Evolutionary conservation across 2,329 filamentous ascomycete species (phyloP).

Genomic region (Calonectria multiphialidica): DNA sequence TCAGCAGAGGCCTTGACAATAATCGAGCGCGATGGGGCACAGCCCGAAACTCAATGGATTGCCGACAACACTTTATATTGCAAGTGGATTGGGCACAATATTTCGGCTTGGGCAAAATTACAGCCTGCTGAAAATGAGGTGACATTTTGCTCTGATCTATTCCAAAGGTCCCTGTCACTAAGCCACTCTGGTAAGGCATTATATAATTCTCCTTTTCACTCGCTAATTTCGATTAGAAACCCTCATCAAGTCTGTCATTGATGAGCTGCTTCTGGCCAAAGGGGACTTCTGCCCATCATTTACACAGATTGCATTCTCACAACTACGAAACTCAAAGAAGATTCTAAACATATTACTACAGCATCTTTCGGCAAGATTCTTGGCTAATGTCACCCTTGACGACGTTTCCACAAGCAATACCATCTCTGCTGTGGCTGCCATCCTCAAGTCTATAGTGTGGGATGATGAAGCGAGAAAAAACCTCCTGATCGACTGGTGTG

Average conservation of each 20-base stretch:
- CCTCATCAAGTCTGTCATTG: slow-evolving; percentile 52
- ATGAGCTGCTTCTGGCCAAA: slow-evolving; percentile 52
- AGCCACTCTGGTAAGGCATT: slow-evolving; percentile 75
- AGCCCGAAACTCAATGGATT: slow-evolving; percentile 65
- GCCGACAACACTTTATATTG: slow-evolving; percentile 74
- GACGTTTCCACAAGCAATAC: slow-evolving; percentile 46
- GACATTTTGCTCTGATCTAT: slow-evolving; percentile 60
- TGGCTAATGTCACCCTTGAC: slow-evolving; percentile 51
- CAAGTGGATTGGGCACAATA: slow-evolving; percentile 77
- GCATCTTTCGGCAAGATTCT: slow-evolving; percentile 60
- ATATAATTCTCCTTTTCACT: background rate
- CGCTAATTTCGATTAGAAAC: slow-evolving; percentile 49
- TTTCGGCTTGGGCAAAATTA: slow-evolving; percentile 59
- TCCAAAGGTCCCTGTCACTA: slow-evolving; percentile 74
- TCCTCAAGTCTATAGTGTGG: slow-evolving; percentile 64
- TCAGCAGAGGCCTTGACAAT: slow-evolving; percentile 68
- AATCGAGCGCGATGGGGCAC: slow-evolving; percentile 51
- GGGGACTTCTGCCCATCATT: slow-evolving; percentile 42
- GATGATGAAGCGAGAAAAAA: slow-evolving; percentile 62
- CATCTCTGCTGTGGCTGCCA: slow-evolving; percentile 69
- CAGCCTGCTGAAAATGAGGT: slow-evolving; percentile 50
- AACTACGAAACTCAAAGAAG: slow-evolving; percentile 43
- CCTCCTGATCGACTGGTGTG: slow-evolving; percentile 74
- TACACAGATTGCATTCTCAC: slow-evolving; percentile 44
- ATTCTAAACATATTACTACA: slow-evolving; percentile 43